Evolutionary conservation across 176 grass and related monocot genomes (phyloP).

Genomic region (Oryza brachyantha): DNA sequence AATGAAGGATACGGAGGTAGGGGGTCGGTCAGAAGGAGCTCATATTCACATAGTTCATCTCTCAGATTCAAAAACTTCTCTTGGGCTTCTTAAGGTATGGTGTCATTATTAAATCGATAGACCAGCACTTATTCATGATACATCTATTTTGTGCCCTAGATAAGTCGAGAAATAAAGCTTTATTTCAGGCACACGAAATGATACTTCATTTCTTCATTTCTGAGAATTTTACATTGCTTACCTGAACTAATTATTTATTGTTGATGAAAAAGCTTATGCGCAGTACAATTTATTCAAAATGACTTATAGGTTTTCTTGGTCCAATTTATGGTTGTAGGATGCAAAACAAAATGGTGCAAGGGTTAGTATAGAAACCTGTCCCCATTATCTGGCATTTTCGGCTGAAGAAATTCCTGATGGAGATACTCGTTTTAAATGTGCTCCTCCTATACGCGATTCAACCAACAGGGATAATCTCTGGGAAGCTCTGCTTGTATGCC

Average conservation of each 20-base stretch:
- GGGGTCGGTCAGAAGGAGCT: conserved; percentile 85
- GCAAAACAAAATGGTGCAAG: conserved; percentile 68
- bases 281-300: not conserved
- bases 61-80: conserved; percentile 79
- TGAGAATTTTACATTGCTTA: not conserved
- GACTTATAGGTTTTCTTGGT: not conserved
- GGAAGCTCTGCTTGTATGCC: conserved; percentile 81
- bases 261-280: not conserved
- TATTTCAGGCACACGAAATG: not conserved
- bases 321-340: conserved; percentile 43
- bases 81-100: conserved; percentile 80
- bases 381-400: conserved; percentile 96
- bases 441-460: conserved; percentile 78
- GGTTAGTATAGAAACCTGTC: conserved; percentile 88
- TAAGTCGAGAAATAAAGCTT: not conserved
- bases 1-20: conserved; percentile 55
- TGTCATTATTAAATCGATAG: not conserved
- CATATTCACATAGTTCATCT: conserved; percentile 94
- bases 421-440: conserved; percentile 92
- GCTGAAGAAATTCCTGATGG: conserved; percentile 84
- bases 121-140: not conserved
- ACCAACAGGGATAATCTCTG: conserved; percentile 81
- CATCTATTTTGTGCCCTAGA: not conserved
- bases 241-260: not conserved
- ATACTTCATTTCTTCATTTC: not conserved